Conservation (phyloP, 768 basidiomycete genomes). For the Termitomyces bulborhizus region DNA sequence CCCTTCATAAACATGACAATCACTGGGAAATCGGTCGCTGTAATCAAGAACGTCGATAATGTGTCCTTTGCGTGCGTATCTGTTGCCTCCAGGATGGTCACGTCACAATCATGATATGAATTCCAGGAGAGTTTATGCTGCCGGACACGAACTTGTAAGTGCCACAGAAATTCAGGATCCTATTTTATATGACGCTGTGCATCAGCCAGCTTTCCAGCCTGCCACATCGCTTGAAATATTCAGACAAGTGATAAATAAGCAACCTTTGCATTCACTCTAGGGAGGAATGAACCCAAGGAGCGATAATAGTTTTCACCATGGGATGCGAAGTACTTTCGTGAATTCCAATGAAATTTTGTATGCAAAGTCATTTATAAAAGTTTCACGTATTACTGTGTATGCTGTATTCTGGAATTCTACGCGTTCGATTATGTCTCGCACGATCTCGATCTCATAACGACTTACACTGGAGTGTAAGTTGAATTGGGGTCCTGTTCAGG, state of each 20-base stretch:
- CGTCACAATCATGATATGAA: neutral
- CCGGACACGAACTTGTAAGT: constrained; percentile 62
- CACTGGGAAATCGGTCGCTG: constrained; percentile 42
- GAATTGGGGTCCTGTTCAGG: no score
- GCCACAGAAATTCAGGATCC: neutral
- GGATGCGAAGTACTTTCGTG: no score
- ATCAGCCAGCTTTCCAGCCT: constrained; percentile 58
- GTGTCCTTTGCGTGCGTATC: constrained; percentile 59
- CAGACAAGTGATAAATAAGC: constrained; percentile 42
- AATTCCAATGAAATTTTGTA: no score
- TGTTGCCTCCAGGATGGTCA: neutral
- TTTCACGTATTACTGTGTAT: no score
- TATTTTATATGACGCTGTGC: neutral
- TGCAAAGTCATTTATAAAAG: no score
- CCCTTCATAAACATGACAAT: constrained; percentile 53
- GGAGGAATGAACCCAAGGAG: neutral
- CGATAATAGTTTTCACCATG: no score
- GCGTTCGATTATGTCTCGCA: no score
- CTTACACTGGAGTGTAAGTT: no score
- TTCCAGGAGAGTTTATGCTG: constrained; percentile 42
- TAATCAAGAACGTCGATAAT: constrained; percentile 59
- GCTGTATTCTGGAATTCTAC: no score
- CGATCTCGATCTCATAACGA: no score
- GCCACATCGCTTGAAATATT: constrained; percentile 53
- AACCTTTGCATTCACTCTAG: constrained; percentile 43